These are phyloP conservation scores for Solanum lignicaule DNA, from an alignment of 257 asterid species.

Conservation along the genomic window DNA sequence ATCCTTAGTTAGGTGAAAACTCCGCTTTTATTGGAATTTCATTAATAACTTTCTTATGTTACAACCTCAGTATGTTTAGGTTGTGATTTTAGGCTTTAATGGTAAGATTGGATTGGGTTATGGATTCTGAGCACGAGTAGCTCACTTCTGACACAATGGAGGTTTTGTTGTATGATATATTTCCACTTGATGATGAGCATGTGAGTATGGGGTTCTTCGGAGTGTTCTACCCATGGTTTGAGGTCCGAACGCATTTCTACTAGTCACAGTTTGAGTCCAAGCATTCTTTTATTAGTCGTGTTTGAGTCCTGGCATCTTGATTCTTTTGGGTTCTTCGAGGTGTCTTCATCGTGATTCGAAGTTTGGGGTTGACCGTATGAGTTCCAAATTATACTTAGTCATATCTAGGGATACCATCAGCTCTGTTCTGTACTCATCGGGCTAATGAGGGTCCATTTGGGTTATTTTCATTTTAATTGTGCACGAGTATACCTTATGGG, in stretches of 20 bases:
- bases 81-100: neutral
- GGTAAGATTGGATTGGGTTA: neutral
- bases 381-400: neutral
- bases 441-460: neutral
- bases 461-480: too few species aligned
- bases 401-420: neutral
- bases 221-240: neutral
- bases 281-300: neutral
- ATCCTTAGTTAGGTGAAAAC: neutral
- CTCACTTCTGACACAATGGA: neutral
- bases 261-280: neutral
- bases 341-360: neutral
- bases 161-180: neutral
- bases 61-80: neutral
- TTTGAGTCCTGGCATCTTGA: neutral
- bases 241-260: neutral
- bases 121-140: neutral
- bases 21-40: neutral
- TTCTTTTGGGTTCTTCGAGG: neutral
- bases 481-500: neutral
- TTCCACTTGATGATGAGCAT: neutral
- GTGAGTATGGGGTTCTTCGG: neutral
- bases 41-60: neutral
- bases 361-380: neutral
- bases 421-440: neutral